phyloP scores from a whole-genome alignment of 148 eudicot species.

The Salicornia ramosissima region DNA sequence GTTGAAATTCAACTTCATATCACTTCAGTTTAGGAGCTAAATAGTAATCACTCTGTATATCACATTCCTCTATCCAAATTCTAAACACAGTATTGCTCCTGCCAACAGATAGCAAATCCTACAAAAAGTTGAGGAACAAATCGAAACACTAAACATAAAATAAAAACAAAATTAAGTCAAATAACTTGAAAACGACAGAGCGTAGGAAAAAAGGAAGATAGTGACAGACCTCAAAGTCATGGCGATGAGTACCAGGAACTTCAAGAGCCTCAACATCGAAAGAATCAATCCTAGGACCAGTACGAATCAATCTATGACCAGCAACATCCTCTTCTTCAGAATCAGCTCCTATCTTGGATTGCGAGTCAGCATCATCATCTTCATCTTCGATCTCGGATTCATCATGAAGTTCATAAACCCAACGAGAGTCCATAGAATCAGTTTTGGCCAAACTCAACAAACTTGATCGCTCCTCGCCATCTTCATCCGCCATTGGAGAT shows the following conservation, averaged over 20 bases:
- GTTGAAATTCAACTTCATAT: not conserved
- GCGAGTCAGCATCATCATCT: constrained; percentile 37
- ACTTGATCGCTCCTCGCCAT: constrained; percentile 46
- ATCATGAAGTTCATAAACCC: constrained; percentile 65
- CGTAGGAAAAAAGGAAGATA: not conserved
- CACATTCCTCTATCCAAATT: not conserved
- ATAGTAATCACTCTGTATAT: no score
- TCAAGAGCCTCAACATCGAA: constrained; percentile 97
- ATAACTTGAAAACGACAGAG: not conserved
- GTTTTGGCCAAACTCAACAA: constrained; percentile 36
- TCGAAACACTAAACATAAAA: not conserved
- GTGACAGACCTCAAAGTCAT: constrained; percentile 70
- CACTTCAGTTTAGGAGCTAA: not conserved
- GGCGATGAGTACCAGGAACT: constrained; percentile 68
- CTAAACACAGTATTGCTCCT: not conserved
- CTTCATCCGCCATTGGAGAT: constrained; percentile 24
- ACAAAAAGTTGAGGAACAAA: no score
- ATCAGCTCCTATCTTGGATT: constrained; percentile 32
- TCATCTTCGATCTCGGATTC: constrained; percentile 46
- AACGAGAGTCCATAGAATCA: constrained; percentile 71
- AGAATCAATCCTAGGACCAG: constrained; percentile 86
- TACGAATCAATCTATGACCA: constrained; percentile 61
- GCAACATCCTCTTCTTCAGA: constrained; percentile 71
- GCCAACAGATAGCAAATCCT: not conserved
- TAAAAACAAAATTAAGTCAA: not conserved